Evolutionary conservation across 2,329 filamentous ascomycete species (phyloP).

Genomic region (Pseudogymnoascus sp.): DNA sequence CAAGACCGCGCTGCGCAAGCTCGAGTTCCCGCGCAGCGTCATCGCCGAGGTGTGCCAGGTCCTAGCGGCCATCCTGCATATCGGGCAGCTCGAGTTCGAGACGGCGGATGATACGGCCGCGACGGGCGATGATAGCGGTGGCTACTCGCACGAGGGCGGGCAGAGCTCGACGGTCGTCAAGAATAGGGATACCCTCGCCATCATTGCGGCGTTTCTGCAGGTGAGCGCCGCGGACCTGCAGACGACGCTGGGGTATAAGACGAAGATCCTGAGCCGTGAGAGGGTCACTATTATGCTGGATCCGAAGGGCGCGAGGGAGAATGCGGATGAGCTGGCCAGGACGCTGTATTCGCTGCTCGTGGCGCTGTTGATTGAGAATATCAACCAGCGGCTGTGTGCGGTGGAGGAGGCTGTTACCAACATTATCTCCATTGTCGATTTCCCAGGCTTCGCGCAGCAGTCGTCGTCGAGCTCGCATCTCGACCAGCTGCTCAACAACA

Average conservation of each 20-base stretch:
- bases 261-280: conserved; percentile 91
- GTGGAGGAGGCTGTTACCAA: conserved; percentile 83
- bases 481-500: conserved; percentile 91
- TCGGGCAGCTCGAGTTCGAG: conserved; percentile 92
- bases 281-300: conserved; percentile 98
- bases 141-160: conserved; percentile 90
- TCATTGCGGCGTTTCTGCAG: conserved; percentile 90
- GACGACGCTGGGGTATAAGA: conserved; percentile 86
- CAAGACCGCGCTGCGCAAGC: conserved; percentile 86
- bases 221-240: conserved; percentile 75
- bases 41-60: conserved; percentile 97
- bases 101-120: conserved; percentile 71
- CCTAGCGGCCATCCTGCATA: conserved; percentile 87
- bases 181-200: conserved; percentile 82
- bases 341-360: conserved; percentile 91
- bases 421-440: conserved; percentile 91
- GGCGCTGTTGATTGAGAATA: conserved; percentile 83
- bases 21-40: conserved; percentile 87
- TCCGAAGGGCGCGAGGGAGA: conserved; percentile 76
- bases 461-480: conserved; percentile 74
- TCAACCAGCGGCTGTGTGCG: conserved; percentile 85
- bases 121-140: conserved; percentile 82
- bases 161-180: conserved; percentile 79
- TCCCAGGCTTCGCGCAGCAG: conserved; percentile 86
- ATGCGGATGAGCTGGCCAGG: conserved; percentile 87